A percentile compares a stretch with the other conserved stretches of the same genome.
Evolutionary conservation across 768 basidiomycete species (phyloP).

Genomic region (Leucogyrophana mollusca): DNA sequence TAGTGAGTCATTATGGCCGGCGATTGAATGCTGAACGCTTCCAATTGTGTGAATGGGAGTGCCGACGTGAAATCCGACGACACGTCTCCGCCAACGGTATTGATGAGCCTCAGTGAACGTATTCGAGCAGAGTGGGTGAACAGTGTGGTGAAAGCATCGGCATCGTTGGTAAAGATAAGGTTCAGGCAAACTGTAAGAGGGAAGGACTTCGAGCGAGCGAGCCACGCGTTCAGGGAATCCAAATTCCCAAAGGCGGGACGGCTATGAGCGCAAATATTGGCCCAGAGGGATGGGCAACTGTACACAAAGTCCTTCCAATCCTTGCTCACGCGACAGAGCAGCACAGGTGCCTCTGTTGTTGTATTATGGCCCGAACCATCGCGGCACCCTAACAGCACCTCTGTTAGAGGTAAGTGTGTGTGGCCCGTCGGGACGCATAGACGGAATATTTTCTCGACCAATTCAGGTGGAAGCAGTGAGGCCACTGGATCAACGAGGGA

Average conservation of each 20-base stretch:
- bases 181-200: not conserved
- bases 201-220: not conserved
- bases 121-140: conserved; percentile 1
- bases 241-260: not conserved
- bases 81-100: not conserved
- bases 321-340: conserved; percentile 3
- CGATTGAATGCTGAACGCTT: not conserved
- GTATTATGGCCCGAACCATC: not conserved
- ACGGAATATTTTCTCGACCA: conserved; percentile 1
- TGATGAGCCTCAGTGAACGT: not conserved
- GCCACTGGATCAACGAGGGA: too few species aligned
- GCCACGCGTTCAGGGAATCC: not conserved
- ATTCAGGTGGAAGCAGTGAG: conserved; percentile 1
- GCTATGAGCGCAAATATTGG: not conserved
- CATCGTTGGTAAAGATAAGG: not conserved
- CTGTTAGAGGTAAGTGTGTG: not conserved
- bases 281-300: conserved; percentile 1
- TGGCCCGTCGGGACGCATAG: not conserved
- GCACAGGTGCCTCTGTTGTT: not conserved
- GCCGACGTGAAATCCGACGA: not conserved
- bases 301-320: conserved; percentile 5
- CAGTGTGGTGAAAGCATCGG: not conserved
- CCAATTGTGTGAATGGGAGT: not conserved
- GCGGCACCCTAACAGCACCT: too few species aligned
- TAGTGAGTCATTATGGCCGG: not conserved